These are phyloP conservation scores for Fraxinus cuspidata DNA, from an alignment of 257 asterid species.

Conservation along the genomic window DNA sequence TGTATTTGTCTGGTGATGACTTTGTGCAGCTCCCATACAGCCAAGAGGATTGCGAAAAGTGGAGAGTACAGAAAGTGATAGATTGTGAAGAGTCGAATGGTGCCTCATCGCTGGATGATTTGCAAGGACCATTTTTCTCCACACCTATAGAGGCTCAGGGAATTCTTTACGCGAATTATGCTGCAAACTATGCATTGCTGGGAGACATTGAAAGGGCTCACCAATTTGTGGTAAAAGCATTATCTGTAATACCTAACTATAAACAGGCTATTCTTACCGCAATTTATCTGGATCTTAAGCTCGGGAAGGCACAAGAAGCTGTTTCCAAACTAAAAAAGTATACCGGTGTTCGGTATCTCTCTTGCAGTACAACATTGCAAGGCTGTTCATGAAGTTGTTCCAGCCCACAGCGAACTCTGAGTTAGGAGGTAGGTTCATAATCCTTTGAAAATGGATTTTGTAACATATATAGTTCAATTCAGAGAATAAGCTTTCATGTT, in stretches of 20 bases:
- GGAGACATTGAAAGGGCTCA: constrained; percentile 73
- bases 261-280: constrained; percentile 66
- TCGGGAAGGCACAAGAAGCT: constrained; percentile 65
- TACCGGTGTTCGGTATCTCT: constrained; percentile 44
- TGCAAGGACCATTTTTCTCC: constrained; percentile 40
- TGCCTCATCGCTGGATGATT: constrained; percentile 38
- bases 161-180: constrained; percentile 54
- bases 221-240: constrained; percentile 51
- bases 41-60: constrained; percentile 69
- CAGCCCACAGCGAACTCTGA: constrained; percentile 43
- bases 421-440: constrained; percentile 67
- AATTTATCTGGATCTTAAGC: constrained; percentile 69
- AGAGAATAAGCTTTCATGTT: constrained; percentile 48
- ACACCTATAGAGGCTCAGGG: constrained; percentile 91
- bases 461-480: constrained; percentile 68
- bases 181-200: constrained; percentile 54
- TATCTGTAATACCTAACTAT: constrained; percentile 48
- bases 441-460: constrained; percentile 64
- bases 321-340: constrained; percentile 62
- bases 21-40: constrained; percentile 60
- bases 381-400: constrained; percentile 24
- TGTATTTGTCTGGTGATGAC: constrained; percentile 50
- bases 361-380: constrained; percentile 14
- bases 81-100: constrained; percentile 61
- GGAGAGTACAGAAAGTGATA: constrained; percentile 49